A percentile compares a stretch with the other conserved stretches of the same genome.
Evolutionary conservation across 2,329 filamentous ascomycete genomes (phyloP).

Genomic region (Fusarium xyrophilum): DNA sequence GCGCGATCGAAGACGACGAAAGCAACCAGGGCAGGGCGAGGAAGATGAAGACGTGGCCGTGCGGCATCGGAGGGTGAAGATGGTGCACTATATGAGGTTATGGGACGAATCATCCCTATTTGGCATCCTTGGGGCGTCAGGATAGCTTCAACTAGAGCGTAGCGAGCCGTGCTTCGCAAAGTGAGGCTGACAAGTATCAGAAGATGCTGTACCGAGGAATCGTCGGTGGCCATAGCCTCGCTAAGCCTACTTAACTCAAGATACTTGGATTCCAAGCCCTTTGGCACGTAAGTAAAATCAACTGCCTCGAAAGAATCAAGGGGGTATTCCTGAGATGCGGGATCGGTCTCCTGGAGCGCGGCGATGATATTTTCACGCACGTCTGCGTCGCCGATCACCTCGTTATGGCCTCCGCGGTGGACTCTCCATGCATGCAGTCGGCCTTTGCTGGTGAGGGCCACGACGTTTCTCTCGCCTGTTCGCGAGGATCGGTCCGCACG

Average conservation of each 20-base stretch:
- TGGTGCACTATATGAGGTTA: constrained; percentile 69
- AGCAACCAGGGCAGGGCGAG: constrained; percentile 78
- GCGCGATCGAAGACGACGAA: constrained; percentile 83
- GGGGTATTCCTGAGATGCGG: constrained; percentile 56
- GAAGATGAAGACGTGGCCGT: constrained; percentile 75
- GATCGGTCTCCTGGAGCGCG: constrained; percentile 64
- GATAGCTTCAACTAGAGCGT: constrained; percentile 76
- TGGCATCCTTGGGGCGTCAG: constrained; percentile 61
- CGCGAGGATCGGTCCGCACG: constrained; percentile 73
- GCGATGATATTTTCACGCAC: constrained; percentile 68
- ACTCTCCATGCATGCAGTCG: constrained; percentile 86
- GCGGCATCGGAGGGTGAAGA: constrained; percentile 49
- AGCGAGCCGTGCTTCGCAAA: constrained; percentile 62
- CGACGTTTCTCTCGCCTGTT: constrained; percentile 83
- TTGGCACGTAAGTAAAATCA: constrained; percentile 77
- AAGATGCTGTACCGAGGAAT: constrained; percentile 63
- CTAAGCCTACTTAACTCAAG: constrained; percentile 58
- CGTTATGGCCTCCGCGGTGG: constrained; percentile 84
- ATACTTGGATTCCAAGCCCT: constrained; percentile 58
- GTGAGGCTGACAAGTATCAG: constrained; percentile 67
- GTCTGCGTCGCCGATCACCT: constrained; percentile 75
- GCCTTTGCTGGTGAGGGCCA: constrained; percentile 79
- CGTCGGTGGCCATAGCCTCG: constrained; percentile 57
- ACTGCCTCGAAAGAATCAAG: constrained; percentile 73
- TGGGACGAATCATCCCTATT: constrained; percentile 71